A percentile compares a stretch with the other conserved stretches of the same genome.
Conservation (phyloP, 108 stramenopile species). For the Nannochloropsis granulata region DNA sequence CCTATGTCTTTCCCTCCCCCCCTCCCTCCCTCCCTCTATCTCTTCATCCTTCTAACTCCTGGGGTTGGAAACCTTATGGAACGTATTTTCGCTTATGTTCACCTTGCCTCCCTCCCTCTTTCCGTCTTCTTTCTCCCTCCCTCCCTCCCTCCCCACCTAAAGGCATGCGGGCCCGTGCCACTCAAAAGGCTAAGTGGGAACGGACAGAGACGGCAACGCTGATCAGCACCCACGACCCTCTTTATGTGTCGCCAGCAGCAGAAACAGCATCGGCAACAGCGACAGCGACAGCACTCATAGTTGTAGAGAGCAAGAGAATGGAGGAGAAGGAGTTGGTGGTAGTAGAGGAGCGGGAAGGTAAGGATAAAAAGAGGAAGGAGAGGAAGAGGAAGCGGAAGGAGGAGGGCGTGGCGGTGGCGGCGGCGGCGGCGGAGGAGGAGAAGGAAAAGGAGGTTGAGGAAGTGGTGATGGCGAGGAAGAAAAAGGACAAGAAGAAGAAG, state of each 20-base stretch:
- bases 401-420: neutral
- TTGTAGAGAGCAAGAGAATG: neutral
- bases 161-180: neutral
- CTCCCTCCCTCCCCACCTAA: neutral
- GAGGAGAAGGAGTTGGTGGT: neutral
- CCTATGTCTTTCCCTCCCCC: neutral
- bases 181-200: neutral
- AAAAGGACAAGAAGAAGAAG: neutral
- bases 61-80: no score
- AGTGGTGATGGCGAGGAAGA: neutral
- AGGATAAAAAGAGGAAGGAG: neutral
- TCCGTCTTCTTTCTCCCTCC: neutral
- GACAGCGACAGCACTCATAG: neutral
- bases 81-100: no score
- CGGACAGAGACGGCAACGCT: neutral
- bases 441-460: neutral
- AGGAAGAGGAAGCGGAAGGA: neutral
- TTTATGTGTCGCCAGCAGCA: neutral
- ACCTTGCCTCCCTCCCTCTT: neutral
- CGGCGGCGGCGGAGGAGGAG: neutral
- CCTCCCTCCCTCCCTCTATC: neutral
- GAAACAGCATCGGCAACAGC: neutral
- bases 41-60: neutral
- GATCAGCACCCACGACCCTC: neutral
- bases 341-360: neutral